Base-by-base conservation (phyloP, 306 rosid genomes). In the Fragaria vesca region DNA sequence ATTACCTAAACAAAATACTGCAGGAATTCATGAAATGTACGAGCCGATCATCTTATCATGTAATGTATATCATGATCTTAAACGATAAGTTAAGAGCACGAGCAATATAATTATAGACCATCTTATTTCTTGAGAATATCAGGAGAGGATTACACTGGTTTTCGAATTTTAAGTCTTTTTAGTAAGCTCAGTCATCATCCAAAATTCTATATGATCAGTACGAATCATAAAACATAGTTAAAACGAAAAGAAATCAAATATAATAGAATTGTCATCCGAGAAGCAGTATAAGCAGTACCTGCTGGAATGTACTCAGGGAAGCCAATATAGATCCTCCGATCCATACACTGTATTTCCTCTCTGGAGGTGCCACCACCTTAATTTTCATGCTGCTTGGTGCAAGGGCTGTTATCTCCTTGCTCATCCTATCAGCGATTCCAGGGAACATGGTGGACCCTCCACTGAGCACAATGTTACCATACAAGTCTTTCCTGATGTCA, bases 381-480 rank as follows among this genome's bases (percentile, higher is more conserved):
- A 82, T 82, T 54, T 78, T 82, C 86, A 82, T 74, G 80, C 86
- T 82, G 77, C 86, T 82, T 62, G 86, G 82, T 57, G 86, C 86
- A 5, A 83, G 86, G 81, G 83, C 83, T 32, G 86, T 79, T 74
- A 83, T 83, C 73, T 83, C 86, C 83, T 83, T 83, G 81, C 86
- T 83, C 86, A 83, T 83, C 55, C 86, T 77, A 71, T 83, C 86
- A 32, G 83, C 86, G 38, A 83, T 83, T 6, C 86, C 83, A 8
- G 81, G 86, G 81, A 83, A 83, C 86, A 83, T 83, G 57, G 86
- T 83, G 54, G 86, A 83, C 38, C 86, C 86, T 75, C 86, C 86
- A 72, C 86, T 83, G 58, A 83, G 86, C 58, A 83, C 86, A 13
- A 83, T 79, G 71, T 83, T 83, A 42, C 83, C 83, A 12, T 83